A percentile compares a stretch with the other conserved stretches of the same genome.
Conservation (phyloP, 2,329 filamentous ascomycete genomes). For the Alternaria arbusti region DNA sequence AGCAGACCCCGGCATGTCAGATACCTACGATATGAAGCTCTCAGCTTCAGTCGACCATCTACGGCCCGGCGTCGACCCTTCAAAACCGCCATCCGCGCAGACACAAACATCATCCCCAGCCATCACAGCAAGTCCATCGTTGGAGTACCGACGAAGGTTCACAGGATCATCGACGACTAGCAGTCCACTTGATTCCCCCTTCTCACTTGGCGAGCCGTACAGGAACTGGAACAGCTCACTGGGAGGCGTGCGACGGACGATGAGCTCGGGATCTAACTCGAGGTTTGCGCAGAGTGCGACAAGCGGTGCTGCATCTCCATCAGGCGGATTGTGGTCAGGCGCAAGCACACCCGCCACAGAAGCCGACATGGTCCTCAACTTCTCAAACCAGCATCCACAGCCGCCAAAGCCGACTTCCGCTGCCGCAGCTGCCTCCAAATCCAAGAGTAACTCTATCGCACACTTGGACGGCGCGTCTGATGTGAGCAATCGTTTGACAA, state of each 20-base stretch:
- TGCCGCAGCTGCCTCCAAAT: conserved; percentile 9
- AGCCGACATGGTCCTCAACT: conserved; percentile 44
- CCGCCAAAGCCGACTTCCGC: conserved; percentile 16
- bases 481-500: conserved; percentile 12
- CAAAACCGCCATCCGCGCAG: conserved; percentile 25
- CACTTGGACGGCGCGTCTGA: conserved; percentile 11
- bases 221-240: conserved; percentile 46
- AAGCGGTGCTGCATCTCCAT: conserved; percentile 30
- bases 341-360: conserved; percentile 27
- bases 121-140: conserved; percentile 33
- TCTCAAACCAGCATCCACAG: conserved; percentile 30
- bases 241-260: conserved; percentile 50
- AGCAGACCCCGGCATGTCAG: conserved; percentile 54
- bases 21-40: conserved; percentile 75
- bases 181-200: conserved; percentile 39
- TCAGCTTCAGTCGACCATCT: conserved; percentile 79
- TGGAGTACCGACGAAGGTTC: conserved; percentile 29
- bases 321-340: conserved; percentile 51
- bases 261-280: conserved; percentile 39
- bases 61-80: conserved; percentile 57
- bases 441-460: conserved; percentile 6
- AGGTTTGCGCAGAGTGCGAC: conserved; percentile 24
- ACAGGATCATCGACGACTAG: conserved; percentile 28
- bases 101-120: conserved; percentile 40
- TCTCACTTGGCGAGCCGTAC: conserved; percentile 38